Percentiles rank a stretch among this genome's conserved stretches.
These are phyloP conservation scores for Apophysomyces variabilis DNA, from an alignment of 371 early-diverging fungal species.

Conservation along the genomic window DNA sequence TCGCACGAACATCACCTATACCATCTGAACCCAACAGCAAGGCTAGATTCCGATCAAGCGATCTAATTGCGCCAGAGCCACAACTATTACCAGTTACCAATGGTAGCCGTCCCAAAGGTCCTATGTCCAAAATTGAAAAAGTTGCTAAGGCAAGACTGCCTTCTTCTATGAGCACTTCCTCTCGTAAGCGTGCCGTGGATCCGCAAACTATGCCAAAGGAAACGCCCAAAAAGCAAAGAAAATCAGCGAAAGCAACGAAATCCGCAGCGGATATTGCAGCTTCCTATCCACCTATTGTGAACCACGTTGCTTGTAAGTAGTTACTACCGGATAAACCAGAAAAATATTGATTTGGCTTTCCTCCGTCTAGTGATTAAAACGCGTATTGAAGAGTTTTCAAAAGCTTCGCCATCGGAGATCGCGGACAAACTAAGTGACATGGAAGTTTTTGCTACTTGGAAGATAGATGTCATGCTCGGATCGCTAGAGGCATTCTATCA, in stretches of 20 bases:
- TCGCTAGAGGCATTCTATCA: constrained; percentile 8
- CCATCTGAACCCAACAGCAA: not conserved
- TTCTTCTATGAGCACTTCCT: not conserved
- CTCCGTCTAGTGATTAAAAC: constrained; percentile 10
- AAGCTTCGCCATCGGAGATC: not conserved
- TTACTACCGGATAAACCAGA: not conserved
- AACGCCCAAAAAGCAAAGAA: not conserved
- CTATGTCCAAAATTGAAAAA: not conserved
- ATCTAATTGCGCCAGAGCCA: not conserved
- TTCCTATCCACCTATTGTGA: constrained; percentile 5
- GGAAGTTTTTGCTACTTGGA: constrained; percentile 1
- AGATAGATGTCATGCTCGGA: constrained; percentile 11
- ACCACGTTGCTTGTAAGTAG: constrained; percentile 1
- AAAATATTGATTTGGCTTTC: not conserved
- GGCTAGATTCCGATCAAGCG: constrained; percentile 1
- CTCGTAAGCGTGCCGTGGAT: not conserved
- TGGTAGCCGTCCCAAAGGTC: not conserved
- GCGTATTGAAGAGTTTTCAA: constrained; percentile 15
- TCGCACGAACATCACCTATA: not conserved
- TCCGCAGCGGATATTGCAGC: not conserved
- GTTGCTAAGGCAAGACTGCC: not conserved
- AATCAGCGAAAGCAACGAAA: not conserved
- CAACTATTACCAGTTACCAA: not conserved
- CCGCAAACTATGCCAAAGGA: not conserved
- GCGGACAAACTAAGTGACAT: constrained; percentile 6